phyloP scores from a whole-genome alignment of 1,139 yeast species.

The Yamadazyma jaroonii region DNA sequence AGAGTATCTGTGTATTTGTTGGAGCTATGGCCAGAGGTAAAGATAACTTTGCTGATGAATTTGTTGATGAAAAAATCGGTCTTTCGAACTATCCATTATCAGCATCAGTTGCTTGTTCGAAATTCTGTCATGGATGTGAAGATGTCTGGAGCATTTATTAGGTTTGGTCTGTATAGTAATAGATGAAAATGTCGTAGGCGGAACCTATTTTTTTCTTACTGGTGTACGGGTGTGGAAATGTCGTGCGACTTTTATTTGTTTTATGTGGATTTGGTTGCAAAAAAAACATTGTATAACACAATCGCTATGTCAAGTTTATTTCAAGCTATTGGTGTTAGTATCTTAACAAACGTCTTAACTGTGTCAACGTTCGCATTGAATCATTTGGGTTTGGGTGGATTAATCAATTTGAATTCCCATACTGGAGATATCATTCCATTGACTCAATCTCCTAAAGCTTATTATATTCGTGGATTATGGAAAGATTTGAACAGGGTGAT shows the following conservation, averaged over 20 bases:
- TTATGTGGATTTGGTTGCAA: not conserved
- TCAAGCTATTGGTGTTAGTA: slow-evolving; percentile 45
- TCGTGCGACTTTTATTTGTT: too few relatives aligned
- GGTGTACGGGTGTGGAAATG: too few relatives aligned
- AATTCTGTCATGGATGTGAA: slow-evolving; percentile 97
- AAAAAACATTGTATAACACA: not conserved
- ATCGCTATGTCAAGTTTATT: slow-evolving; percentile 21
- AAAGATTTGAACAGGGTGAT: slow-evolving; percentile 41
- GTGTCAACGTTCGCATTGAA: slow-evolving; percentile 38
- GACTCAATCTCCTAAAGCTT: slow-evolving; percentile 36
- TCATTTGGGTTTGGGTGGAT: slow-evolving; percentile 32
- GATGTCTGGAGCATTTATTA: slow-evolving; percentile 86
- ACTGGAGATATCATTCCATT: slow-evolving; percentile 39
- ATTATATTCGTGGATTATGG: slow-evolving; percentile 48
- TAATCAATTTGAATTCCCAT: slow-evolving; percentile 33
- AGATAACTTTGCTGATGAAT: slow-evolving; percentile 96
- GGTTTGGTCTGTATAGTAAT: not conserved
- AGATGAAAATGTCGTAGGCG: too few relatives aligned
- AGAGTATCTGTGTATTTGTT: slow-evolving; percentile 94
- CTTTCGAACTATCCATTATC: slow-evolving; percentile 92
- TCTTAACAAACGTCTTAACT: slow-evolving; percentile 35
- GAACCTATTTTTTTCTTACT: too few relatives aligned
- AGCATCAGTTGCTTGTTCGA: slow-evolving; percentile 97
- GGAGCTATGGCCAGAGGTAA: slow-evolving; percentile 99
- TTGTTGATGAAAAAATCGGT: slow-evolving; percentile 93